These are phyloP conservation scores for Botrytis byssoidea DNA, from an alignment of 2,329 filamentous ascomycete species.

Conservation along the genomic window DNA sequence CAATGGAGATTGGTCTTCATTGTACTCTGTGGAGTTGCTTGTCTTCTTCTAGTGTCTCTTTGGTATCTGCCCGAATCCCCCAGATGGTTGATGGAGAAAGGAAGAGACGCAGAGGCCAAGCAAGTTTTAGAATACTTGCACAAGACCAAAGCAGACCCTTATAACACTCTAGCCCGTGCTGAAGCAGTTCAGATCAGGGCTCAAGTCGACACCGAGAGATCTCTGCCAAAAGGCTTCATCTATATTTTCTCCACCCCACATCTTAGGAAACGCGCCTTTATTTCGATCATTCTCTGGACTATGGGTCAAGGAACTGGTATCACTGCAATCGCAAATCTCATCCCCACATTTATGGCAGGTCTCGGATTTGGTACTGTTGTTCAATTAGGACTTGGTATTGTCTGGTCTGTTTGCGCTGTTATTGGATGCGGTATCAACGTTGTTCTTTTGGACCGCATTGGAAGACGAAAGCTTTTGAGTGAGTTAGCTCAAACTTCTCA, in stretches of 20 bases:
- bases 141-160: slow-evolving; percentile 6
- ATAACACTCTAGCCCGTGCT: slow-evolving; percentile 7
- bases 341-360: slow-evolving; percentile 13
- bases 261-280: slow-evolving; percentile 13
- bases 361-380: slow-evolving; percentile 13
- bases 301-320: slow-evolving; percentile 16
- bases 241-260: slow-evolving; percentile 14
- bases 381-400: not conserved
- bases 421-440: slow-evolving; percentile 11
- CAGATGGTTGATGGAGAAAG: slow-evolving; percentile 41
- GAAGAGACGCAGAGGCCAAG: slow-evolving; percentile 23
- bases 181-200: slow-evolving; percentile 11
- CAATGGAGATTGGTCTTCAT: slow-evolving; percentile 17
- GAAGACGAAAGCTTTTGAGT: slow-evolving; percentile 13
- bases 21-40: slow-evolving; percentile 7
- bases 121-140: slow-evolving; percentile 26
- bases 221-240: slow-evolving; percentile 16
- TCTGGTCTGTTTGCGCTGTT: slow-evolving; percentile 6
- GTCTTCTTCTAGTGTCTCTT: slow-evolving; percentile 42
- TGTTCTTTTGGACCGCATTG: slow-evolving; percentile 11
- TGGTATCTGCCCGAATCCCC: slow-evolving; percentile 69
- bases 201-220: slow-evolving; percentile 6
- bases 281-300: slow-evolving; percentile 11
- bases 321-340: slow-evolving; percentile 13
- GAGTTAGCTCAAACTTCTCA: not conserved